phyloP scores from a whole-genome alignment of 2,329 filamentous ascomycete species.

The Ophiostoma sp. region DNA sequence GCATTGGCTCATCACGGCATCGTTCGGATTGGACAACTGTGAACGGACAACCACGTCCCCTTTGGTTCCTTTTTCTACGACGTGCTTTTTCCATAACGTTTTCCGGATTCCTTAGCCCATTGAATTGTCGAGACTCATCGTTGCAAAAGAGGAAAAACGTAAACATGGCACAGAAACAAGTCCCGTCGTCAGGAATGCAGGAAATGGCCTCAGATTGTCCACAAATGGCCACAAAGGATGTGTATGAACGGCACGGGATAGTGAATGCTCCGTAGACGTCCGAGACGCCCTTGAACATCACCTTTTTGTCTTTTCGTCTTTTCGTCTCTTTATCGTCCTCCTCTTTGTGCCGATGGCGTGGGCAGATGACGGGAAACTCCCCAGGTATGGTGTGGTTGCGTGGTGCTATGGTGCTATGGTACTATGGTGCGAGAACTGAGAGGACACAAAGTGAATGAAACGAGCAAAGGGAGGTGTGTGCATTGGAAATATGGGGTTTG shows the following conservation, averaged over 20 bases:
- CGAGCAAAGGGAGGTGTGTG: neutral
- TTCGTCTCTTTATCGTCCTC: neutral
- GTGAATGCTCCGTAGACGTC: neutral
- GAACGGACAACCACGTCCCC: neutral
- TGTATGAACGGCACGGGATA: neutral
- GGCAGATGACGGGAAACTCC: constrained; percentile 23
- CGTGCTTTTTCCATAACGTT: neutral
- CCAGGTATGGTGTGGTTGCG: constrained; percentile 23
- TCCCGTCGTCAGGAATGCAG: neutral
- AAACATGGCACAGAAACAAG: neutral
- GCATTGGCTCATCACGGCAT: neutral
- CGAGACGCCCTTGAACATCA: neutral
- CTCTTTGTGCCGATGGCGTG: constrained; percentile 20
- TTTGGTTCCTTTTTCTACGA: neutral
- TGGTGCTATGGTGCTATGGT: constrained; percentile 17
- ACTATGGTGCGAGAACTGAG: neutral
- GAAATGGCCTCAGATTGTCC: neutral
- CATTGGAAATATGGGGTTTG: neutral
- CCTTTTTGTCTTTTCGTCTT: neutral
- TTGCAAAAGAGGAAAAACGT: constrained; percentile 10
- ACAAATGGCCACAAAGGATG: neutral
- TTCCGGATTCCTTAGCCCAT: neutral
- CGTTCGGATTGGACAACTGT: neutral
- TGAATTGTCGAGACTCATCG: neutral
- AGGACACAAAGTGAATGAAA: neutral